Conservation (phyloP, 495 filamentous ascomycete species). For the Apodospora peruviana region DNA sequence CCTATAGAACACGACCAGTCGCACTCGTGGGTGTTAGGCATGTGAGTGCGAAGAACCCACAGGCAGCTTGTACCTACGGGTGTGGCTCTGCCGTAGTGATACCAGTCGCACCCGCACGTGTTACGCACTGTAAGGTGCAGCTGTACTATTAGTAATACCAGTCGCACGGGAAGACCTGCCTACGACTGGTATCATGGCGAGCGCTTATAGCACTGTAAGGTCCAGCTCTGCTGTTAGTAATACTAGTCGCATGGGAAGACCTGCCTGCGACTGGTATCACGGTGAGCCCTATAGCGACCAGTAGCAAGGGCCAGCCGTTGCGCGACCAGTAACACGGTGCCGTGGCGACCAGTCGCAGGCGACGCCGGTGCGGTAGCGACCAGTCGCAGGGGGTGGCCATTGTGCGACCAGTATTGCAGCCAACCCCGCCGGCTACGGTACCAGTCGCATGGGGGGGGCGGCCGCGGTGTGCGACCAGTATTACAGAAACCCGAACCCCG, state of each 20-base stretch:
- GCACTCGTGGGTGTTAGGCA: slow-evolving; percentile 1
- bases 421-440: background rate
- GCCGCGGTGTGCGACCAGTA: background rate
- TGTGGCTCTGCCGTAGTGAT: slow-evolving; percentile 1
- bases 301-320: background rate
- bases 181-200: background rate
- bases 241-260: slow-evolving; percentile 3
- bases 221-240: background rate
- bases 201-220: background rate
- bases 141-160: background rate
- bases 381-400: background rate
- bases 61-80: background rate
- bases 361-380: background rate
- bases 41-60: background rate
- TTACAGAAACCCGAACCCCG: background rate
- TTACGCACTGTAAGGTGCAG: background rate
- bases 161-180: background rate
- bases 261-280: slow-evolving; percentile 1
- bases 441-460: background rate
- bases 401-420: background rate
- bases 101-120: background rate
- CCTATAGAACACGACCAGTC: slow-evolving; percentile 3
- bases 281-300: background rate
- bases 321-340: background rate
- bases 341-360: slow-evolving; percentile 1